Conservation (phyloP, 2,329 filamentous ascomycete species). For the Rosellinia necatrix region DNA sequence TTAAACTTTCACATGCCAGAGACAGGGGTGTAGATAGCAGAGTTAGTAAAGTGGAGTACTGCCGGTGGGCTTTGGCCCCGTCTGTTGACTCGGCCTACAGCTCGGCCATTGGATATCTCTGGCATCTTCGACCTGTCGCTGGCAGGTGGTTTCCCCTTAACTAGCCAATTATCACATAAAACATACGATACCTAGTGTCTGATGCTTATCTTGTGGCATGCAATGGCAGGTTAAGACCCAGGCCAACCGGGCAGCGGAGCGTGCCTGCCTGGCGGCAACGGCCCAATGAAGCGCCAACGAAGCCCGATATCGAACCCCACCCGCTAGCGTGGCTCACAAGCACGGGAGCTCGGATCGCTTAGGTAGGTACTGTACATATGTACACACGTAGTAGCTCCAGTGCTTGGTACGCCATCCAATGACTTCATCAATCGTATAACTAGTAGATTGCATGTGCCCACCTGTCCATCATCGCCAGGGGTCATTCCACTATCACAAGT, state of each 20-base stretch:
- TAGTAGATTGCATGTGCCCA: conserved; percentile 20
- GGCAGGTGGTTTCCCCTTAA: background rate
- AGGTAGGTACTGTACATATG: no score
- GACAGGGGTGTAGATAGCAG: conserved; percentile 25
- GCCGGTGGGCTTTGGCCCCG: background rate
- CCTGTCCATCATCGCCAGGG: conserved; percentile 9
- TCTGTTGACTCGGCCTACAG: background rate
- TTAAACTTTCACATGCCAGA: conserved; percentile 29
- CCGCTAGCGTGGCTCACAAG: conserved; percentile 17
- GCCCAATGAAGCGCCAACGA: background rate
- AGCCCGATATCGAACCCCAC: conserved; percentile 13
- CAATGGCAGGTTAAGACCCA: background rate
- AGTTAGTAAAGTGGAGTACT: background rate
- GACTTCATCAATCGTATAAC: conserved; percentile 30
- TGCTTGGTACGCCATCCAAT: conserved; percentile 25
- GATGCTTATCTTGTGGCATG: background rate
- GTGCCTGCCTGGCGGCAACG: background rate
- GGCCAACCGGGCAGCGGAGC: background rate
- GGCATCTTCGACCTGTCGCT: background rate
- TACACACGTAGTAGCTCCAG: no score
- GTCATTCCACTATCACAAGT: conserved; percentile 12
- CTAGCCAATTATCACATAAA: conserved; percentile 1
- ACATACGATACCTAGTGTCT: conserved; percentile 11
- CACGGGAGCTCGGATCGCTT: background rate
- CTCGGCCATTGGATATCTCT: background rate